phyloP scores from a whole-genome alignment of 2,329 filamentous ascomycete species.

The Plectosphaerella sp. region DNA sequence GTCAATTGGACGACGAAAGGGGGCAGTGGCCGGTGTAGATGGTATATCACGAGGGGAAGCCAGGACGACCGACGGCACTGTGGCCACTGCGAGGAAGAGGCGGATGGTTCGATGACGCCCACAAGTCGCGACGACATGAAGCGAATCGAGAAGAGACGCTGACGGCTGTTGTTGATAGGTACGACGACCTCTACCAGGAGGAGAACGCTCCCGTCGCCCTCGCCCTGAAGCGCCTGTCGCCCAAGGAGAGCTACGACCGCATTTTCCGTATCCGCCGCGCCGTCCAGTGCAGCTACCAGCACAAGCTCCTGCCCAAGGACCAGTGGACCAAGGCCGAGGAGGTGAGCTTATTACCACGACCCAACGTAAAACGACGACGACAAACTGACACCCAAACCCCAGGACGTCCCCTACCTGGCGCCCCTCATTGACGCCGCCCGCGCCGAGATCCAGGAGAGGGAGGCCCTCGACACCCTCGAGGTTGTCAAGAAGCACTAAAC shows the following conservation, averaged over 20 bases:
- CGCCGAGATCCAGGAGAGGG: conserved; percentile 46
- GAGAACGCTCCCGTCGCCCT: conserved; percentile 83
- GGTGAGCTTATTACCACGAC: conserved; percentile 24
- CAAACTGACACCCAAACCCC: conserved; percentile 9
- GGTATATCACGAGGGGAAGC: neutral
- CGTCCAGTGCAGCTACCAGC: conserved; percentile 67
- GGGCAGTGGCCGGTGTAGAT: neutral
- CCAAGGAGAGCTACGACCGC: conserved; percentile 92
- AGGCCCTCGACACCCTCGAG: conserved; percentile 44
- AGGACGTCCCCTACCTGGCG: conserved; percentile 51
- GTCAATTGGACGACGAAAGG: neutral
- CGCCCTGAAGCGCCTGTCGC: conserved; percentile 83
- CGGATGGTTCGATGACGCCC: neutral
- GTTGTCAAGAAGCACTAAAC: conserved; percentile 38
- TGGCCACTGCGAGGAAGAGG: neutral
- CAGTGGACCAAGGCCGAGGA: conserved; percentile 57
- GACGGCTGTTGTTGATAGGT: conserved; percentile 44
- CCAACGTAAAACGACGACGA: neutral
- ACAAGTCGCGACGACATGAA: neutral
- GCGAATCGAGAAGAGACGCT: neutral
- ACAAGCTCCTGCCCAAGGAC: conserved; percentile 60
- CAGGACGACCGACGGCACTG: neutral
- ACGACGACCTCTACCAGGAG: conserved; percentile 92
- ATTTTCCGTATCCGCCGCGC: conserved; percentile 95
- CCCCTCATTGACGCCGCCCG: conserved; percentile 49